A percentile compares a stretch with the other conserved stretches of the same genome.
Conservation (phyloP, 2,329 filamentous ascomycete genomes). For the Chaetothyriales sp. region DNA sequence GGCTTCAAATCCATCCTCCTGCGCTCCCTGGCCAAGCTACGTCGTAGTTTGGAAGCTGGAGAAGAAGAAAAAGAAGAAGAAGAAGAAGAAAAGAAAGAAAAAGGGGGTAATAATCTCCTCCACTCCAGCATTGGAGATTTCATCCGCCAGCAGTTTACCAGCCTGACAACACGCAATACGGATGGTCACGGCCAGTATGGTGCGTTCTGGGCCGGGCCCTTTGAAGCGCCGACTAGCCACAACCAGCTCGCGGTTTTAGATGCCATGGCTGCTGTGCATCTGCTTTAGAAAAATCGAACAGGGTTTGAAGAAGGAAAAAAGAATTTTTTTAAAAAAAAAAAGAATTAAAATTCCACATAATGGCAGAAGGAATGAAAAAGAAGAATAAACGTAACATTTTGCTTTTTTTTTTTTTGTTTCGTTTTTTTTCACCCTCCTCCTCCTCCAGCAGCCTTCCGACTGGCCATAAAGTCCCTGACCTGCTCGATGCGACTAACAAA, state of each 20-base stretch:
- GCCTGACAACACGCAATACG: conserved; percentile 5
- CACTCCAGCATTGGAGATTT: conserved; percentile 4
- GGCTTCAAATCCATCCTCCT: conserved; percentile 13
- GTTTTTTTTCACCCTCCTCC: neutral
- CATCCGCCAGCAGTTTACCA: conserved; percentile 6
- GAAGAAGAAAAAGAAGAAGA: neutral
- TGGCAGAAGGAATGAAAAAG: too few species aligned
- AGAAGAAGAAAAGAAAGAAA: neutral
- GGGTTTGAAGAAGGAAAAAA: neutral
- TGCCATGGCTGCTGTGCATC: conserved; percentile 9
- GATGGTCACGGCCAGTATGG: conserved; percentile 10
- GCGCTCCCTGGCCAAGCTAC: conserved; percentile 9
- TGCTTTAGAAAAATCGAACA: neutral
- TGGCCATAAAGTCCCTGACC: conserved; percentile 64
- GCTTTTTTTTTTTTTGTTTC: too few species aligned
- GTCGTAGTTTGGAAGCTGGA: neutral
- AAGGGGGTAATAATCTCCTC: neutral
- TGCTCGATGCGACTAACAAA: conserved; percentile 88
- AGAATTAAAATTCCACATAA: too few species aligned
- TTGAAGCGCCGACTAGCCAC: conserved; percentile 11
- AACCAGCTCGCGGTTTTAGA: conserved; percentile 11
- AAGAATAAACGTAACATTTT: too few species aligned
- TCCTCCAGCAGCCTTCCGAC: conserved; percentile 28
- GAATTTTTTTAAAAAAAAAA: too few species aligned
- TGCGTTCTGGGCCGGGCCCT: conserved; percentile 11